A percentile compares a stretch with the other conserved stretches of the same genome.
Evolutionary conservation across 257 asterid species (phyloP).

Genomic region (Nicotiana obtusifolia): DNA sequence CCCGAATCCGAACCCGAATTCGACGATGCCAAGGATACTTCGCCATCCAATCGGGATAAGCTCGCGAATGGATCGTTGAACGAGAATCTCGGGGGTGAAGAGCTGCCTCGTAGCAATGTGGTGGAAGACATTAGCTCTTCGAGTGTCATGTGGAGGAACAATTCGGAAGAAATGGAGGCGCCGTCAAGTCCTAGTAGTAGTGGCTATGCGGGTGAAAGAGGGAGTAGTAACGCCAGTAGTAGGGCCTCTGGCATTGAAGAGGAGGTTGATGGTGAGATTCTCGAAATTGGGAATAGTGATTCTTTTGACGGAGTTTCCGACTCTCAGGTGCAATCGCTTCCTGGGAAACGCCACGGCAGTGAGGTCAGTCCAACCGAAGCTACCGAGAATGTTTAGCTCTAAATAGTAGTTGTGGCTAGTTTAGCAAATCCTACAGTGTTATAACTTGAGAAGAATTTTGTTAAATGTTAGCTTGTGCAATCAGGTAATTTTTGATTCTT

Average conservation of each 20-base stretch:
- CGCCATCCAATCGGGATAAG: constrained; percentile 15
- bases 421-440: background rate
- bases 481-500: background rate
- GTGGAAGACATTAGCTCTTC: constrained; percentile 34
- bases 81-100: constrained; percentile 23
- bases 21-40: background rate
- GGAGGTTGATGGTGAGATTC: constrained; percentile 45
- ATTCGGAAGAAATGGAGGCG: constrained; percentile 48
- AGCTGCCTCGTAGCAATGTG: constrained; percentile 13
- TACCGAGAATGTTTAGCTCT: background rate
- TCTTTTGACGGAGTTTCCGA: constrained; percentile 27
- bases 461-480: background rate
- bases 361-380: constrained; percentile 49
- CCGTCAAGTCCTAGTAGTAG: constrained; percentile 86
- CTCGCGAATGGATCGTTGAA: constrained; percentile 27
- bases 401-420: background rate
- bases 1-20: constrained; percentile 9
- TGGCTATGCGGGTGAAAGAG: constrained; percentile 92
- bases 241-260: constrained; percentile 24
- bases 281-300: constrained; percentile 35
- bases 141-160: constrained; percentile 42
- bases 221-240: constrained; percentile 72
- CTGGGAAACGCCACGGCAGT: constrained; percentile 73
- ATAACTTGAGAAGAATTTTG: background rate
- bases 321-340: constrained; percentile 48